These are phyloP conservation scores for Taphrina wiesneri DNA, from an alignment of 1,139 yeast species.

Conservation along the genomic window DNA sequence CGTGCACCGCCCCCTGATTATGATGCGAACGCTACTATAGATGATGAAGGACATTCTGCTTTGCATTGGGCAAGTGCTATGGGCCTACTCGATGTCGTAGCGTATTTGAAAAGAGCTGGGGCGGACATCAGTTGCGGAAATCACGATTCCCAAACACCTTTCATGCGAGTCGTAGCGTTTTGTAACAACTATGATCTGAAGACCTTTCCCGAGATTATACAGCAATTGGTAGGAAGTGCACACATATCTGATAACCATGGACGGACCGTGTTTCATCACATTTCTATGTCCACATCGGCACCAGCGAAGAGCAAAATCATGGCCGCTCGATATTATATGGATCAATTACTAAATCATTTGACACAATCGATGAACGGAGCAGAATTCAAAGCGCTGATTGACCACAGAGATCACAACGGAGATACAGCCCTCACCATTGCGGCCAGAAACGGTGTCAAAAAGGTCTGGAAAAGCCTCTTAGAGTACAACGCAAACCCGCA, in stretches of 20 bases:
- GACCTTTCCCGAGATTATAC: slow-evolving; percentile 71
- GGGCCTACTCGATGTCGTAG: slow-evolving; percentile 72
- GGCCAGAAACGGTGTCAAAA: slow-evolving; percentile 75
- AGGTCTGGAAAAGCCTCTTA: slow-evolving; percentile 70
- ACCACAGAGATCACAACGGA: slow-evolving; percentile 79
- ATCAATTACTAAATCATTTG: slow-evolving; percentile 76
- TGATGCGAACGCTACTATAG: slow-evolving; percentile 79
- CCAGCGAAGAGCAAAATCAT: slow-evolving; percentile 68
- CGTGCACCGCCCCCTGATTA: slow-evolving; percentile 73
- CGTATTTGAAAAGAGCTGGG: slow-evolving; percentile 71
- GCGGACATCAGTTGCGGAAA: slow-evolving; percentile 71
- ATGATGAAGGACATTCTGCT: slow-evolving; percentile 89
- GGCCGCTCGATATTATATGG: slow-evolving; percentile 77
- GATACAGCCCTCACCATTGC: slow-evolving; percentile 85
- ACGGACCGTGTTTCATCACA: slow-evolving; percentile 90
- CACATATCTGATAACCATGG: slow-evolving; percentile 72
- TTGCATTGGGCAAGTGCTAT: slow-evolving; percentile 95
- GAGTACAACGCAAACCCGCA: slow-evolving; percentile 72
- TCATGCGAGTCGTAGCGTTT: slow-evolving; percentile 83
- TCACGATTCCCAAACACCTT: slow-evolving; percentile 83
- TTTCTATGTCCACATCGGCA: slow-evolving; percentile 73
- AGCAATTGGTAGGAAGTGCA: slow-evolving; percentile 72
- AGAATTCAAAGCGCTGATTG: slow-evolving; percentile 72
- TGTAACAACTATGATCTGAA: slow-evolving; percentile 80
- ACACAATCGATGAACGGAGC: slow-evolving; percentile 61